These are phyloP conservation scores for Tephrocybe rancida DNA, from an alignment of 768 basidiomycete genomes.

Conservation along the genomic window DNA sequence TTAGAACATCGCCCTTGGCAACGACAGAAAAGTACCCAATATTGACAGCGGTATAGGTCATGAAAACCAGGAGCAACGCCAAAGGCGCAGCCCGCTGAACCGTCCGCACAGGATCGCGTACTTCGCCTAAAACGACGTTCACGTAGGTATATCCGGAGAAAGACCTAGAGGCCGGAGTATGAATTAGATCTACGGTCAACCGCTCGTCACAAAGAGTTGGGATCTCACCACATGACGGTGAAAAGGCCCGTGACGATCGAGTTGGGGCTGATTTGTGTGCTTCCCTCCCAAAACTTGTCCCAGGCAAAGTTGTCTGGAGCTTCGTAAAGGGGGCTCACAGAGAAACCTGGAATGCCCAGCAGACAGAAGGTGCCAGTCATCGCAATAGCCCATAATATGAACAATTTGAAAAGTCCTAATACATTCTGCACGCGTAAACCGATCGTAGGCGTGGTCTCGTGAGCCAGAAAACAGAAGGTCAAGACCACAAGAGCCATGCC, in stretches of 20 bases:
- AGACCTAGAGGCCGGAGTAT: slow-evolving; percentile 44
- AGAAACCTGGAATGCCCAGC: slow-evolving; percentile 46
- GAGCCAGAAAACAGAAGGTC: slow-evolving; percentile 56
- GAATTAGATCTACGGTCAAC: background rate
- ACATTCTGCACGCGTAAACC: slow-evolving; percentile 65
- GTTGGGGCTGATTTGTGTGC: slow-evolving; percentile 47
- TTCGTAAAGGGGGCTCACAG: slow-evolving; percentile 48
- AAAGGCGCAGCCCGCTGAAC: slow-evolving; percentile 70
- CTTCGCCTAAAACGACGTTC: slow-evolving; percentile 72
- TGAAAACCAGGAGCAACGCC: slow-evolving; percentile 56
- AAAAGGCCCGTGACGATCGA: slow-evolving; percentile 65
- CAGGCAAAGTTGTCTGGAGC: slow-evolving; percentile 58
- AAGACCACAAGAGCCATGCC: slow-evolving; percentile 53
- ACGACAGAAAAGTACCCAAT: slow-evolving; percentile 75
- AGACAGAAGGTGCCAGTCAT: slow-evolving; percentile 55
- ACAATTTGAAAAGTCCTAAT: slow-evolving; percentile 60
- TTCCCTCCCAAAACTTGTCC: slow-evolving; percentile 65
- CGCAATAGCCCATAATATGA: slow-evolving; percentile 51
- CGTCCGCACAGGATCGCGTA: slow-evolving; percentile 66
- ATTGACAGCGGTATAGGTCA: slow-evolving; percentile 64
- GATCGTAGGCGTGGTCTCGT: slow-evolving; percentile 51
- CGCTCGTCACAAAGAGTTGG: background rate
- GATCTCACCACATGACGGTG: slow-evolving; percentile 63
- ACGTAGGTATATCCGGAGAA: slow-evolving; percentile 73
- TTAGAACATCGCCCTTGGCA: slow-evolving; percentile 64